These are phyloP conservation scores for Datura wrightii DNA, from an alignment of 257 asterid genomes.

Conservation along the genomic window DNA sequence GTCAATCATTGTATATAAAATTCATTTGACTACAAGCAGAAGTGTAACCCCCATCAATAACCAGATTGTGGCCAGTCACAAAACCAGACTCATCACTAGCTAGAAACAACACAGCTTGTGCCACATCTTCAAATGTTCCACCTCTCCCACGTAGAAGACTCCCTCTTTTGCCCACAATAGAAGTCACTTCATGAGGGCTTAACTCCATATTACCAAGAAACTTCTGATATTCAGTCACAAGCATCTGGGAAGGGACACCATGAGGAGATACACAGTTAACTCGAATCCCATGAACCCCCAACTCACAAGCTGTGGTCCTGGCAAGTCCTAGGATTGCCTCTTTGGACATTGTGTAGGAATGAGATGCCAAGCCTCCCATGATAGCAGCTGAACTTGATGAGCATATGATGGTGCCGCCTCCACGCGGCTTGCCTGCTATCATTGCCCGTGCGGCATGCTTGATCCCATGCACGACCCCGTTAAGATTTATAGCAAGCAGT, in stretches of 20 bases:
- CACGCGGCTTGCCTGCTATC: constrained; percentile 17
- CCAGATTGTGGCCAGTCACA: constrained; percentile 19
- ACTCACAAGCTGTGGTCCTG: constrained; percentile 25
- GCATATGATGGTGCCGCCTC: constrained; percentile 27
- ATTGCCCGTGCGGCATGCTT: constrained; percentile 27
- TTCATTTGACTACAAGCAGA: constrained; percentile 17
- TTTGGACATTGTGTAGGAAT: constrained; percentile 25
- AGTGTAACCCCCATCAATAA: constrained; percentile 26
- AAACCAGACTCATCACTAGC: constrained; percentile 30
- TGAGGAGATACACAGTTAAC: constrained; percentile 20
- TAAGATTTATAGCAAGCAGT: constrained; percentile 19
- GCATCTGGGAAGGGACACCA: constrained; percentile 31
- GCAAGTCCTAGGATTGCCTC: constrained; percentile 28
- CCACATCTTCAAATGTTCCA: constrained; percentile 27
- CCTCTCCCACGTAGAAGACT: constrained; percentile 28
- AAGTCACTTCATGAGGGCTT: constrained; percentile 5
- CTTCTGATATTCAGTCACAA: constrained; percentile 22
- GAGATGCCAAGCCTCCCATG: constrained; percentile 23
- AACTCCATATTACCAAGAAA: constrained; percentile 26
- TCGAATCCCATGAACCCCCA: constrained; percentile 25
- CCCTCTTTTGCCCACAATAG: constrained; percentile 11
- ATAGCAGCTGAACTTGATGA: constrained; percentile 27
- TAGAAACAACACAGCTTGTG: constrained; percentile 22
- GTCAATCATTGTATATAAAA: not conserved
- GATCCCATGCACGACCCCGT: not conserved